Percentiles rank a stretch among this genome's conserved stretches.
These are phyloP conservation scores for Aegle marmelos DNA, from an alignment of 345 rosid species.

Conservation along the genomic window DNA sequence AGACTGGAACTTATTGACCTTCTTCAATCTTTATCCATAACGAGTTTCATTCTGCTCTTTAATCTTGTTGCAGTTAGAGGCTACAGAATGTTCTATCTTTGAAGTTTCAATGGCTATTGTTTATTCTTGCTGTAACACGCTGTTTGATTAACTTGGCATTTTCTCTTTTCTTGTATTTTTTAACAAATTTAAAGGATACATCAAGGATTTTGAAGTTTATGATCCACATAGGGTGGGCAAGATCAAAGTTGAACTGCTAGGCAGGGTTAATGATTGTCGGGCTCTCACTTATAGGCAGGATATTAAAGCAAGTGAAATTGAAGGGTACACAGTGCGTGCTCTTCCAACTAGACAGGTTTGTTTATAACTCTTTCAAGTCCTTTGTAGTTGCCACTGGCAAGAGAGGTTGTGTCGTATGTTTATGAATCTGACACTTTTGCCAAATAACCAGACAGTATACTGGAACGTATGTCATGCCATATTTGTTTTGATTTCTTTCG, in stretches of 20 bases:
- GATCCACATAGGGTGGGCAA: slow-evolving; percentile 90
- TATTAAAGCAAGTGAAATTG: slow-evolving; percentile 72
- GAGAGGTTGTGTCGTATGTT: not conserved
- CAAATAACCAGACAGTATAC: not conserved
- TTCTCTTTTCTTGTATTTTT: not conserved
- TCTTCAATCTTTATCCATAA: not conserved
- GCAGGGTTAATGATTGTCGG: slow-evolving; percentile 78
- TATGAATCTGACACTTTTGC: not conserved
- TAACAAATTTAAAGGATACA: slow-evolving; percentile 46
- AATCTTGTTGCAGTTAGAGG: not conserved
- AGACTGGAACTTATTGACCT: not conserved
- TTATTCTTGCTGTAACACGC: not conserved
- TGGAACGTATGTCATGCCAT: not conserved
- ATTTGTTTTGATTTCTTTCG: not conserved
- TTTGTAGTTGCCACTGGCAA: not conserved
- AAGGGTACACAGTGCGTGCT: slow-evolving; percentile 47
- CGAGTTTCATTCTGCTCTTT: not conserved
- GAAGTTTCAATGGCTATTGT: not conserved
- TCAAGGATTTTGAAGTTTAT: slow-evolving; percentile 61
- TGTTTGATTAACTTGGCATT: slow-evolving; percentile 10
- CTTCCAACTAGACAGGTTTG: slow-evolving; percentile 92
- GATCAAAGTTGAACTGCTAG: slow-evolving; percentile 81
- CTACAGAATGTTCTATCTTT: not conserved
- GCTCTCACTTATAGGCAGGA: slow-evolving; percentile 91
- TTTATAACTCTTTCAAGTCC: not conserved